Conservation (phyloP, 208 protist genomes). For the Wallacemonas collosoma region DNA sequence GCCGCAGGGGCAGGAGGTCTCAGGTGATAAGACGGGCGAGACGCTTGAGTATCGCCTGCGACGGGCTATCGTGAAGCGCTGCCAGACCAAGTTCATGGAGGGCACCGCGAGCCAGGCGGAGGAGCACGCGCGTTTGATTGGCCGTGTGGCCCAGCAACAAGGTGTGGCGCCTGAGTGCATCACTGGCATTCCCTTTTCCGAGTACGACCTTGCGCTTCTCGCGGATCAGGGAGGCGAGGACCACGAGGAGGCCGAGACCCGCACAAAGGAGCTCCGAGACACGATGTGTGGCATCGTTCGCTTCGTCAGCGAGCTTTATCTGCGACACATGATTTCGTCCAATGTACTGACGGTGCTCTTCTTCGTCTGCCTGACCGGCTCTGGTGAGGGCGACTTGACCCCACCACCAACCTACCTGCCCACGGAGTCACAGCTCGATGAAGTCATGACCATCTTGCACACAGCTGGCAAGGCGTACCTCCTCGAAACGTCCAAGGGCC, state of each 20-base stretch:
- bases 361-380: constrained; percentile 47
- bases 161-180: constrained; percentile 6
- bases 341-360: constrained; percentile 69
- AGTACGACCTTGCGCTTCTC: constrained; percentile 13
- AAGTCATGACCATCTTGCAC: constrained; percentile 56
- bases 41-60: constrained; percentile 78
- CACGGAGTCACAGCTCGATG: constrained; percentile 70
- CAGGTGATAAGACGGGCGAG: constrained; percentile 47
- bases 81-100: constrained; percentile 65
- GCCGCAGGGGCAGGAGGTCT: constrained; percentile 54
- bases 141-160: constrained; percentile 6
- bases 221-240: constrained; percentile 12
- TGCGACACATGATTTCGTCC: constrained; percentile 60
- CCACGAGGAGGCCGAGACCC: constrained; percentile 23
- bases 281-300: constrained; percentile 70
- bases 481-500: constrained; percentile 36
- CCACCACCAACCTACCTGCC: constrained; percentile 66
- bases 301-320: constrained; percentile 80
- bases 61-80: constrained; percentile 62
- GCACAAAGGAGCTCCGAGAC: constrained; percentile 53
- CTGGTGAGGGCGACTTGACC: constrained; percentile 38
- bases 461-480: constrained; percentile 57
- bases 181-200: not conserved
- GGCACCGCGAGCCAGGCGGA: constrained; percentile 28
- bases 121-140: constrained; percentile 14